Evolutionary conservation across 192 early-diverging fungal genomes (phyloP), one percentile per base, ranked within the genome.

Genomic region (Mortierella claussenii): DNA sequence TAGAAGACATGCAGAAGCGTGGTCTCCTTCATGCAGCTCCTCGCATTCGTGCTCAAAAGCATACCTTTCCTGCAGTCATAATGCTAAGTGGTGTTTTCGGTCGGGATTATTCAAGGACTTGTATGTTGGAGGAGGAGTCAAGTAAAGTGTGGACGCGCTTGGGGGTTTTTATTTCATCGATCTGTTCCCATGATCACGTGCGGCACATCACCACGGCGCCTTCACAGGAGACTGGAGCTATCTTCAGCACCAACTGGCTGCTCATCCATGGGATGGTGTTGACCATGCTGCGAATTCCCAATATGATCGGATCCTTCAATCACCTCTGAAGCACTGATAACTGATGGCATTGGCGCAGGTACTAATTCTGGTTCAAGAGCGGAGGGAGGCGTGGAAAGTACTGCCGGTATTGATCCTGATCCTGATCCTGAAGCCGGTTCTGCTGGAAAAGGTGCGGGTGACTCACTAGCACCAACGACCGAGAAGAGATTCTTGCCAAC

Each of bases 11-110:
- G n/a, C n/a, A n/a, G n/a, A n/a, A n/a, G n/a, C n/a, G n/a, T n/a
- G n/a, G n/a, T n/a, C n/a, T n/a, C n/a, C n/a, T n/a, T n/a, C n/a
- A n/a, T n/a, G n/a, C n/a, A n/a, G n/a, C n/a, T n/a, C n/a, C n/a
- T n/a, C n/a, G n/a, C n/a, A n/a, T n/a, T n/a, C n/a, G n/a, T n/a
- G n/a, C n/a, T n/a, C n/a, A n/a, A n/a, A n/a, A n/a, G n/a, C n/a
- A 37, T 55, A 65, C 70, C 70, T 75, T 75, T 75, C 70, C 70
- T 54, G 70, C 70, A 20, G 70, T 75, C 70, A 75, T 75, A 46
- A 8, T 62, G 44, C 47, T 50, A 28, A 17, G 49, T 12, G 8
- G 36, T 56, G 42, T 20, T 31, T 44, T 32, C n/a, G n/a, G n/a
- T n/a, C n/a, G n/a, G n/a, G n/a, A n/a, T n/a, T n/a, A n/a, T n/a